Evolutionary conservation across 1,284 basidiomycete genomes (phyloP).

Genomic region (Agaricales sp.): DNA sequence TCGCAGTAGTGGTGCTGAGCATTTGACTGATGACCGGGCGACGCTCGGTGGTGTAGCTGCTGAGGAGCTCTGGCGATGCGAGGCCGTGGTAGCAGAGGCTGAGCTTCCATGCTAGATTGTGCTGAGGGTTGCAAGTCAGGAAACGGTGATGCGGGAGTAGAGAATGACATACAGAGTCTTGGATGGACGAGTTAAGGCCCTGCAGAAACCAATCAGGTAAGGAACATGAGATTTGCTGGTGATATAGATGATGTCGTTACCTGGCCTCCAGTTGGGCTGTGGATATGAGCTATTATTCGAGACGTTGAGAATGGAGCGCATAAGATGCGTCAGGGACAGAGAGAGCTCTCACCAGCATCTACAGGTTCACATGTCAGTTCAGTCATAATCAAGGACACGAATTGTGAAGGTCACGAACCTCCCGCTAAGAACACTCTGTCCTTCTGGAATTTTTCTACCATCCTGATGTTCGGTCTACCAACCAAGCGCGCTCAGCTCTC

Average conservation of each 20-base stretch:
- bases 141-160: no score
- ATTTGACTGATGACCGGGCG: constrained; percentile 28
- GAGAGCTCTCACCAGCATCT: neutral
- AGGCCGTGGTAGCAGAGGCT: constrained; percentile 24
- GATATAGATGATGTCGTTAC: neutral
- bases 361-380: neutral
- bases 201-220: constrained; percentile 16
- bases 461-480: constrained; percentile 13
- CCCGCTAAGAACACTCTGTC: constrained; percentile 18
- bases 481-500: neutral
- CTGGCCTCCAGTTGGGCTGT: constrained; percentile 31
- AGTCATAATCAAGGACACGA: no score
- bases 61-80: constrained; percentile 20
- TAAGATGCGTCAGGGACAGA: no score
- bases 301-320: no score
- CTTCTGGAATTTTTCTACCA: constrained; percentile 16
- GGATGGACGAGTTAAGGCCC: constrained; percentile 28
- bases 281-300: constrained; percentile 23
- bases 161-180: constrained; percentile 23
- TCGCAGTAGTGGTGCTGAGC: constrained; percentile 14
- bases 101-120: constrained; percentile 33
- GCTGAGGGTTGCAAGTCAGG: constrained; percentile 11
- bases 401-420: no score
- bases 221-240: neutral
- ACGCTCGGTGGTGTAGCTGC: constrained; percentile 25